phyloP scores from a whole-genome alignment of 139 green algal genomes.

The Trebouxia sp. region DNA sequence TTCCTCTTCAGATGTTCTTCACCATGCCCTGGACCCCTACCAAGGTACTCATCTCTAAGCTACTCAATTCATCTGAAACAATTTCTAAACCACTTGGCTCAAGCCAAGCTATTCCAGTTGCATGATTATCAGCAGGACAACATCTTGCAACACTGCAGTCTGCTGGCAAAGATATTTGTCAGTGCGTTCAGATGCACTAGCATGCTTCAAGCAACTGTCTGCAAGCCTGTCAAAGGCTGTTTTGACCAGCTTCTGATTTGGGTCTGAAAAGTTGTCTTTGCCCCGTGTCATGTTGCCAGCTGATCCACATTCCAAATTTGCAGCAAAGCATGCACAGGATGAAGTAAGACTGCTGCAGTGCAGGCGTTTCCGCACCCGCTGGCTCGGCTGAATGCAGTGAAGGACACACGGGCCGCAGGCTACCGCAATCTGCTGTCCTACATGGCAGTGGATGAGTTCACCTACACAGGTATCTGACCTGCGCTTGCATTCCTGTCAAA shows the following conservation, averaged over 20 bases:
- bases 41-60: slow-evolving; percentile 9
- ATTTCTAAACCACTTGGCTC: too few species aligned
- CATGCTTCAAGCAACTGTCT: neutral
- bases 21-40: slow-evolving; percentile 74
- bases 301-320: too few species aligned
- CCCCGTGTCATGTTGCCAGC: too few species aligned
- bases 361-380: slow-evolving; percentile 31
- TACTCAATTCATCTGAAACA: neutral
- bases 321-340: too few species aligned
- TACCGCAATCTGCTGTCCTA: slow-evolving; percentile 39
- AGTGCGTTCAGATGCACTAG: too few species aligned
- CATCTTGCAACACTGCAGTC: too few species aligned
- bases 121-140: too few species aligned
- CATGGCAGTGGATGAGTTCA: slow-evolving; percentile 32
- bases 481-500: neutral
- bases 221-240: neutral
- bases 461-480: slow-evolving; percentile 40
- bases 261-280: too few species aligned
- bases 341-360: too few species aligned
- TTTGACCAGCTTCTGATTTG: neutral
- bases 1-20: slow-evolving; percentile 69
- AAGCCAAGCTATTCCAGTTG: too few species aligned
- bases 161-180: too few species aligned
- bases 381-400: slow-evolving; percentile 22
- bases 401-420: neutral